Base-by-base conservation (phyloP, 1,139 yeast species). In the Suhomyces maxii region DNA sequence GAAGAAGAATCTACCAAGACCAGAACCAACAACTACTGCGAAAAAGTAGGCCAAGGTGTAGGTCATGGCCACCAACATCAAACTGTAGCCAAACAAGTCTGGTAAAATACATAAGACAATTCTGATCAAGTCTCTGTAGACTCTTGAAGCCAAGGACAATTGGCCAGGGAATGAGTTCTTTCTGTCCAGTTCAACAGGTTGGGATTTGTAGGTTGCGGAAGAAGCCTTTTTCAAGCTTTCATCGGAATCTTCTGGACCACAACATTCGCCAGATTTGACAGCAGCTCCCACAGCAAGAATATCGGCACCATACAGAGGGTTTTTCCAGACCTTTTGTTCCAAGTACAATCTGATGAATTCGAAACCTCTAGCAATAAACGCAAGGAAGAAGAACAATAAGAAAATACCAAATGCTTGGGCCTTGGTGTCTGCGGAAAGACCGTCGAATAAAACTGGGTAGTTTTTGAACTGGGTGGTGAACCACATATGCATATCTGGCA, bases 21-120 rank as follows among this genome's bases (percentile, higher is more conserved):
- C 77, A 46, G 85, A 68, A 7, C 95, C 95, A 23, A 82, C 55
- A 14, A 84, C 80, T 30, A 85, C 84, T 2, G 87, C 91, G 64
- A 86, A 86, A 63, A 86, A 83, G 57, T 86, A 86, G 1, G 80
- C 64, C 47, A 84, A 57, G 8, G 84, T 77, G 60, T 71, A 85
- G 32, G 86, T 73, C 95, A 86, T 86, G 9, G 86, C 86, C 11
- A 83, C 90, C 69, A 86, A 76, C 95, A 86, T 86, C 56, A 86
- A 66, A 36, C 83, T 82, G 60, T 83, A 86, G 8, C 86, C 83
- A 41, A 86, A 62, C 71, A 85, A 70, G 31, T 86, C 86, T 4
- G 87, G 80, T 26, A 81, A 60, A 49, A 86, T 82, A 18, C 83
- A 76, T 39, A 86, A 57, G 0, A 74, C 44, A 25, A 84, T 63